Evolutionary conservation across 2,329 filamentous ascomycete genomes (phyloP), one percentile per base, ranked within the genome.

Genomic region (Penicillium sp.): DNA sequence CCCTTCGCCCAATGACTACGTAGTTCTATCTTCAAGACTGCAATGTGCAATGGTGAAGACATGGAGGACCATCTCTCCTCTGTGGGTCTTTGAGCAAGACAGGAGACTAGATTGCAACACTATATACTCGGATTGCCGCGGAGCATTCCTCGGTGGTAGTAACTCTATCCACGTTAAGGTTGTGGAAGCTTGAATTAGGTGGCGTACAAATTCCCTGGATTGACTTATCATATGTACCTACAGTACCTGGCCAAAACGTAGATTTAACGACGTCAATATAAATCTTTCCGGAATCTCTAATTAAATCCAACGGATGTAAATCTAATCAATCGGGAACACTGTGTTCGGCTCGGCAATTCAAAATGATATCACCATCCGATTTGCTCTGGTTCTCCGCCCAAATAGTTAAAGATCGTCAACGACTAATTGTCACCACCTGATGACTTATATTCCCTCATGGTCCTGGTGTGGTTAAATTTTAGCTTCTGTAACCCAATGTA

Each of bases 91-190:
- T 37, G 45, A 22, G n/a, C 1, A 9, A 31, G n/a, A 41, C n/a
- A n/a, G 44, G 44, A 16, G n/a, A 5, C 35, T 52, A 4, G 14
- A 43, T n/a, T 57, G 50, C 31, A 50, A 57, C 50, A 11, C 7
- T 27, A n/a, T 24, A 24, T n/a, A 24, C 13, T 37, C 31, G 33
- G 19, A 21, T 27, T 19, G 35, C 11, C 19, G 31, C 10, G 31
- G 29, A 24, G 5, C 11, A 31, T 16, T 22, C n/a, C 35, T 19
- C 9, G 35, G 22, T 35, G 19, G 22, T 22, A 9, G 37, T 22
- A 59, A 59, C 43, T 56, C 46, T 56, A 59, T 53, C 27, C 43
- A 9, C 4, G 10, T 41, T 54, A 52, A 59, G 53, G 50, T 56
- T 56, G 49, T n/a, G 22, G 33, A 16, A 48, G 22, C 21, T 16